These are phyloP conservation scores for Fusarium tricinctum DNA, from an alignment of 2,329 filamentous ascomycete genomes.

Conservation along the genomic window DNA sequence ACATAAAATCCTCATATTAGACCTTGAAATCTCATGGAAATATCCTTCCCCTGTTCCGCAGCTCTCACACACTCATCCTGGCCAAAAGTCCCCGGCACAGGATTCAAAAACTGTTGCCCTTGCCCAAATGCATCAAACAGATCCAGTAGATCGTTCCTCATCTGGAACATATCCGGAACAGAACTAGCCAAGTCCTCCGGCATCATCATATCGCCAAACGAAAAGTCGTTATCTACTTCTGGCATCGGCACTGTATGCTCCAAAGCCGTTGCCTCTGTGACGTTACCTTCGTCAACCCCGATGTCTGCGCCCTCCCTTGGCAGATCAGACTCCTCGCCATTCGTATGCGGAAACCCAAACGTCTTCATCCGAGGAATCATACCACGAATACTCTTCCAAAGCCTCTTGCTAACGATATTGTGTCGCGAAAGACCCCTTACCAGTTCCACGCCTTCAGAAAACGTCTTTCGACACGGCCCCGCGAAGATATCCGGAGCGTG, in stretches of 20 bases:
- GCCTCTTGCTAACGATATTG: conserved; percentile 51
- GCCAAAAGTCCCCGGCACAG: conserved; percentile 26
- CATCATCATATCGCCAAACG: conserved; percentile 31
- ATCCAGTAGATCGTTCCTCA: conserved; percentile 55
- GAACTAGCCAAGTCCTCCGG: conserved; percentile 33
- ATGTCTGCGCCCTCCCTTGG: not conserved
- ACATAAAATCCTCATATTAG: conserved; percentile 40
- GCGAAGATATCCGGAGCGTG: conserved; percentile 61
- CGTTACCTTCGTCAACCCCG: not conserved
- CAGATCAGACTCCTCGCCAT: conserved; percentile 4
- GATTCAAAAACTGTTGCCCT: conserved; percentile 44
- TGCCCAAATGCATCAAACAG: conserved; percentile 56
- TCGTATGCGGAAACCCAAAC: conserved; percentile 44
- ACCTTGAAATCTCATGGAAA: conserved; percentile 53
- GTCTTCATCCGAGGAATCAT: conserved; percentile 52
- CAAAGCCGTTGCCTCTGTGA: not conserved
- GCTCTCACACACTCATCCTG: conserved; percentile 12
- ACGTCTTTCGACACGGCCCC: conserved; percentile 53
- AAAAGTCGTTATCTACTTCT: conserved; percentile 4
- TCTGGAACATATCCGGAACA: conserved; percentile 53
- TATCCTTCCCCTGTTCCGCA: conserved; percentile 48
- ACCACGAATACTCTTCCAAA: conserved; percentile 56
- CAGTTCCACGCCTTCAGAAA: conserved; percentile 52
- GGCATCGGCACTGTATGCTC: not conserved
- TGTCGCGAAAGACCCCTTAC: conserved; percentile 53